Base-by-base conservation (phyloP, 1,284 basidiomycete genomes). In the Mycena sp. region DNA sequence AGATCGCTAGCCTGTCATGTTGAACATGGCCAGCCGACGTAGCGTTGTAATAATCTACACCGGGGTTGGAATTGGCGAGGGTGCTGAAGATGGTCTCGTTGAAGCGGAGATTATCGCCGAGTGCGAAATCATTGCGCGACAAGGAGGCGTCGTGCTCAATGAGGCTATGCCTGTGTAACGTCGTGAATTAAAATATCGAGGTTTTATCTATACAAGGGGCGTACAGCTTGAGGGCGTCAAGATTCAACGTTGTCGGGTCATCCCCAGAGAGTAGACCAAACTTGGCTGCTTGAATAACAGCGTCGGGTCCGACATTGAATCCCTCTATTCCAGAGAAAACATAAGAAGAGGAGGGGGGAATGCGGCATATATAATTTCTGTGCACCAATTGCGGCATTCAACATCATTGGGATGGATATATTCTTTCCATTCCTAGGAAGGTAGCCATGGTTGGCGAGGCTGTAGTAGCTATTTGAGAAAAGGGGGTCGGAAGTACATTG, bases 141-240 rank as follows among this genome's bases (percentile, higher is more conserved):
- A 70, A 32, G 23, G 69, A 71, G 21, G 65, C 71, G 53, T 72
- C 70, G 55, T 70, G 68, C 50, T 72, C 71, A 16, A 72, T 62
- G 44, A 60, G 59, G n/a, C 62, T 67, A 58, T 72, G 71, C 2
- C 70, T 71, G 29, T 38, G 11, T 6, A 7, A 37, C 14, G 10
- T n/a, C 37, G 25, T 40, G n/a, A 44, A 7, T 35, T 58, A 11
- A 29, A 35, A 6, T 5, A 21, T 21, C 23, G 17, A 12, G 12
- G 11, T 4, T 23, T 11, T 32, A 17, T 21, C 16, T 17, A 35
- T n/a, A 1, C 21, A 25, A 4, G 11, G 10, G n/a, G 40, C 58
- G 9, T 19, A 41, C 59, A 61, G 25, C 21, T 14, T 32, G 11
- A 61, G 52, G 30, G 59, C 51, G 14, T 61, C 52, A 21, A 61